Evolutionary conservation across 2,329 filamentous ascomycete genomes (phyloP).

Genomic region (Penicillium sp.): DNA sequence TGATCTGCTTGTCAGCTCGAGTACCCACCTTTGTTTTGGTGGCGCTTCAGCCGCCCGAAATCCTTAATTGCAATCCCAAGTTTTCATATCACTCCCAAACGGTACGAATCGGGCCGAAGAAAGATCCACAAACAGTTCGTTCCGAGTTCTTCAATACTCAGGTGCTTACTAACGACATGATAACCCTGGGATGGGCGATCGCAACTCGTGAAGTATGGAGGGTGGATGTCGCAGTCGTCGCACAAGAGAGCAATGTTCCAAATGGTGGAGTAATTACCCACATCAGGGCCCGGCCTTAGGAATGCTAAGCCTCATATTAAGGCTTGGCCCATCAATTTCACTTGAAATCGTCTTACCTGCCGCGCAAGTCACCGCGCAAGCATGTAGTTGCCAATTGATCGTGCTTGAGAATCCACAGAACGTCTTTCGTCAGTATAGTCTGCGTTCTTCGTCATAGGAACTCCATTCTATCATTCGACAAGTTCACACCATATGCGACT

Average conservation of each 20-base stretch:
- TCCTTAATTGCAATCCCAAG: neutral
- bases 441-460: neutral
- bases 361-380: neutral
- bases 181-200: neutral
- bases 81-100: neutral
- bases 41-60: neutral
- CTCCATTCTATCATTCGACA: neutral
- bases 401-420: neutral
- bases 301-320: neutral
- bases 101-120: neutral
- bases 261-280: neutral
- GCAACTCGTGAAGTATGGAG: neutral
- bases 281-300: neutral
- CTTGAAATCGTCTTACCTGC: neutral
- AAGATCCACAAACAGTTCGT: neutral
- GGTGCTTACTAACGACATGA: neutral
- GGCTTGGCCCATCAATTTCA: neutral
- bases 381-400: neutral
- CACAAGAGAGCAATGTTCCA: neutral
- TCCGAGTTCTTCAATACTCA: neutral
- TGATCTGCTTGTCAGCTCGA: neutral
- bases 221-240: neutral
- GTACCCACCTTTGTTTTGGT: neutral
- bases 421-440: neutral
- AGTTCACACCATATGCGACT: neutral